These are phyloP conservation scores for Odontarrhena argentea DNA, from an alignment of 345 rosid genomes.

Conservation along the genomic window DNA sequence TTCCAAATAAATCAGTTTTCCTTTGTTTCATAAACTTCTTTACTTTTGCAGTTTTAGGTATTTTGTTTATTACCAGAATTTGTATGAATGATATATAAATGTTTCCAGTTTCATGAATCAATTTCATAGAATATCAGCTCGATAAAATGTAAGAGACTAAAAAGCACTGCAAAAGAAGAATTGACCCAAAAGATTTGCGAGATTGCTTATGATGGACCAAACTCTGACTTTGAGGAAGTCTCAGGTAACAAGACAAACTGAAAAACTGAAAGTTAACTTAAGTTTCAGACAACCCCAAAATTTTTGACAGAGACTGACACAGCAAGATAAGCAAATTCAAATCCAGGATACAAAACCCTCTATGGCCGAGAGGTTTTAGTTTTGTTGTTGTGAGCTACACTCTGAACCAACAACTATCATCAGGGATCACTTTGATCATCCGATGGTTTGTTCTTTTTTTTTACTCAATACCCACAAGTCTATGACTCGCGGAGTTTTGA, in stretches of 20 bases:
- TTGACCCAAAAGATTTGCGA: constrained; percentile 17
- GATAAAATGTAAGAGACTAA: neutral
- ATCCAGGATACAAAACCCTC: constrained; percentile 42
- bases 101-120: neutral
- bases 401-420: constrained; percentile 40
- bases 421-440: constrained; percentile 27
- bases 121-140: neutral
- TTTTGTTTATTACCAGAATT: neutral
- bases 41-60: neutral
- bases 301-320: constrained; percentile 32
- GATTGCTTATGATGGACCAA: constrained; percentile 26
- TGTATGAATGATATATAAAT: neutral
- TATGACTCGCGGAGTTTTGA: constrained; percentile 10
- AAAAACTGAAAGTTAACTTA: constrained; percentile 18
- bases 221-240: constrained; percentile 23
- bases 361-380: constrained; percentile 32
- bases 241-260: constrained; percentile 17
- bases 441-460: constrained; percentile 16
- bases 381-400: constrained; percentile 33
- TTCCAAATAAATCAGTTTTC: too few relatives aligned
- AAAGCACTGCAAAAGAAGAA: constrained; percentile 5
- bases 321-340: constrained; percentile 38
- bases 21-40: too few relatives aligned
- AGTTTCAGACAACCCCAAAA: constrained; percentile 35
- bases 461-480: constrained; percentile 16